Conservation (phyloP, 371 early-diverging fungal genomes). For the Actinomortierella wolfii region DNA sequence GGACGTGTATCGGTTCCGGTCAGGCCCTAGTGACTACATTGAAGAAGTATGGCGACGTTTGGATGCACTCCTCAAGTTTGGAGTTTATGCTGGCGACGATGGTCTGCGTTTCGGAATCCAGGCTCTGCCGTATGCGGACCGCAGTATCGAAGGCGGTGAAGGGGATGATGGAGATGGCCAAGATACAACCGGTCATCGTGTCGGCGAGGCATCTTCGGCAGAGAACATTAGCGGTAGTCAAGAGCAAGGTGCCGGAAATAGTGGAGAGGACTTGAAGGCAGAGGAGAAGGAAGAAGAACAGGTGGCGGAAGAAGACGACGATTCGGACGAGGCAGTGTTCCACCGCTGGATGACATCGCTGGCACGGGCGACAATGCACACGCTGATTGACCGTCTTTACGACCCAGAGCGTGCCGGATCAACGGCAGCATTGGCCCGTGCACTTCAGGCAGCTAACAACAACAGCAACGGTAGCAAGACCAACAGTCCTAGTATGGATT, state of each 20-base stretch:
- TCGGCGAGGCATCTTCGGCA: background rate
- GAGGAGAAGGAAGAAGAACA: slow-evolving; percentile 11
- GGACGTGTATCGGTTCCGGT: slow-evolving; percentile 42
- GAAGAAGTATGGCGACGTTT: slow-evolving; percentile 73
- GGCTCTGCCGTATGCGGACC: slow-evolving; percentile 60
- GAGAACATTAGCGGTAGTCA: background rate
- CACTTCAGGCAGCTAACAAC: background rate
- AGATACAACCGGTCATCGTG: slow-evolving; percentile 24
- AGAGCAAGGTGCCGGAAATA: too few species aligned
- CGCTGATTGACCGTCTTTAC: slow-evolving; percentile 42
- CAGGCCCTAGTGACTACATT: slow-evolving; percentile 64
- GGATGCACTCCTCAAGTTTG: slow-evolving; percentile 69
- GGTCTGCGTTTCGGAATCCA: slow-evolving; percentile 58
- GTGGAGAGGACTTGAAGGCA: background rate
- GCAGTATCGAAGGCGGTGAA: slow-evolving; percentile 17
- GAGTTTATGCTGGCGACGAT: slow-evolving; percentile 63
- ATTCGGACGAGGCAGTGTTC: slow-evolving; percentile 51
- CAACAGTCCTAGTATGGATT: slow-evolving; percentile 1
- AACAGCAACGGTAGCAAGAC: slow-evolving; percentile 1
- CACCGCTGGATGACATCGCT: slow-evolving; percentile 74
- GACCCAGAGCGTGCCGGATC: slow-evolving; percentile 19
- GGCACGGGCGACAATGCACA: slow-evolving; percentile 60
- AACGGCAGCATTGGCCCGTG: background rate
- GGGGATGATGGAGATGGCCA: slow-evolving; percentile 38
- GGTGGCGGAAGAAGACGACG: slow-evolving; percentile 17